A percentile compares a stretch with the other conserved stretches of the same genome.
These are phyloP conservation scores for Kodamaea leandrae DNA, from an alignment of 805 yeast genomes.

Conservation along the genomic window DNA sequence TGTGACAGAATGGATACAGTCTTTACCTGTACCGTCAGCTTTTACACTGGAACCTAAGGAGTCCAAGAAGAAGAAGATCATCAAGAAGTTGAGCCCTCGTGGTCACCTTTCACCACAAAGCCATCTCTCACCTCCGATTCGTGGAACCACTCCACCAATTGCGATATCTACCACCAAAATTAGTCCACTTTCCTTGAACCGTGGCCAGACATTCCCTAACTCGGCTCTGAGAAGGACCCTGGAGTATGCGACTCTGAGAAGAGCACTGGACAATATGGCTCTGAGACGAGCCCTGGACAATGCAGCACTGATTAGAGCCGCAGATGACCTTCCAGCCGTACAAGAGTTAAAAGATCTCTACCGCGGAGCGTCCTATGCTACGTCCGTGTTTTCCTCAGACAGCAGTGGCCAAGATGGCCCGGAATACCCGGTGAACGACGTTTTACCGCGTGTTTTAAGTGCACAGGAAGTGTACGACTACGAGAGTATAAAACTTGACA, in stretches of 20 bases:
- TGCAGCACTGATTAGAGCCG: background rate
- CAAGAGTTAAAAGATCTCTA: background rate
- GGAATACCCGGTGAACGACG: background rate
- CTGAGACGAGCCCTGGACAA: background rate
- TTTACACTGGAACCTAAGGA: background rate
- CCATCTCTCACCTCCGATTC: background rate
- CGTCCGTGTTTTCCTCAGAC: background rate
- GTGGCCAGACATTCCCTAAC: too few species aligned
- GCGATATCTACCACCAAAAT: background rate
- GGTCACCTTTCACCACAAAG: background rate
- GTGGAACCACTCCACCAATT: background rate
- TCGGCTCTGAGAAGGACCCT: background rate
- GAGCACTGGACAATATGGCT: background rate
- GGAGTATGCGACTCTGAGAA: background rate
- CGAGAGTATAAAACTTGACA: slow-evolving; percentile 1
- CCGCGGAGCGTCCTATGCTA: background rate
- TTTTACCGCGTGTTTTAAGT: background rate
- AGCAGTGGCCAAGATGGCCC: background rate
- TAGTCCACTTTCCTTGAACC: too few species aligned
- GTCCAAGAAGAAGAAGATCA: background rate
- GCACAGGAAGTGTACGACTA: slow-evolving; percentile 8
- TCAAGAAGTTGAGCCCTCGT: background rate
- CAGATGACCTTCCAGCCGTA: slow-evolving; percentile 1
- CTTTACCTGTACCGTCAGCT: background rate
- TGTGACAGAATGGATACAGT: slow-evolving; percentile 2